Evolutionary conservation across 2,329 filamentous ascomycete species (phyloP).

Genomic region (Penicillium decumbens): DNA sequence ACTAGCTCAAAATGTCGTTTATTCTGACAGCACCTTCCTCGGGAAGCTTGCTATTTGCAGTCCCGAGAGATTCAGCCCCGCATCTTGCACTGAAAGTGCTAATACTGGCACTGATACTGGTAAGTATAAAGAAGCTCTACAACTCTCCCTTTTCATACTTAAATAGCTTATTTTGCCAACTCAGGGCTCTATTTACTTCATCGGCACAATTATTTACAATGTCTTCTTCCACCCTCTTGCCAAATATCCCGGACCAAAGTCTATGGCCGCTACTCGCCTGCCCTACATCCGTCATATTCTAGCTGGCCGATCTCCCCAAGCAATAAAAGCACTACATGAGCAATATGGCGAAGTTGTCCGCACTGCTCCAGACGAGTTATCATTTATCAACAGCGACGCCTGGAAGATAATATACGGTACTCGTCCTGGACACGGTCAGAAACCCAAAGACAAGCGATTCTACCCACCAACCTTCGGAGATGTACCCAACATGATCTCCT

Average conservation of each 20-base stretch:
- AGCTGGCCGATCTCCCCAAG: conserved; percentile 10
- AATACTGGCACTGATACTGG: neutral
- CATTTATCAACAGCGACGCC: conserved; percentile 21
- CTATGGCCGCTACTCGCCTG: conserved; percentile 21
- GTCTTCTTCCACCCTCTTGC: conserved; percentile 30
- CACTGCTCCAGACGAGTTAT: conserved; percentile 28
- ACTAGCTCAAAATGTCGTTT: neutral
- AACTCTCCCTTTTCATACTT: neutral
- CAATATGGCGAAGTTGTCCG: conserved; percentile 30
- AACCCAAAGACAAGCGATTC: conserved; percentile 21
- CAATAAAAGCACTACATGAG: conserved; percentile 19
- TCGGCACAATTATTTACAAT: conserved; percentile 23
- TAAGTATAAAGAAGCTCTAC: neutral
- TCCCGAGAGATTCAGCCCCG: neutral
- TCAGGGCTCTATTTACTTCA: conserved; percentile 2
- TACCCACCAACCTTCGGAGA: conserved; percentile 7
- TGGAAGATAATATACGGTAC: conserved; percentile 30
- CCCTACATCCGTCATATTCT: conserved; percentile 14
- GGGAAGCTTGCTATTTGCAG: neutral
- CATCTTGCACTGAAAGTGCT: neutral
- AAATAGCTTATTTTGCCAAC: neutral
- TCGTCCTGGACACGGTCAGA: conserved; percentile 15
- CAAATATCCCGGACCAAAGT: conserved; percentile 27
- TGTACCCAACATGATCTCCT: conserved; percentile 12
- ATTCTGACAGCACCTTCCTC: neutral